Conservation (phyloP, 2,329 filamentous ascomycete species). For the Microthyrium microscopicum region DNA sequence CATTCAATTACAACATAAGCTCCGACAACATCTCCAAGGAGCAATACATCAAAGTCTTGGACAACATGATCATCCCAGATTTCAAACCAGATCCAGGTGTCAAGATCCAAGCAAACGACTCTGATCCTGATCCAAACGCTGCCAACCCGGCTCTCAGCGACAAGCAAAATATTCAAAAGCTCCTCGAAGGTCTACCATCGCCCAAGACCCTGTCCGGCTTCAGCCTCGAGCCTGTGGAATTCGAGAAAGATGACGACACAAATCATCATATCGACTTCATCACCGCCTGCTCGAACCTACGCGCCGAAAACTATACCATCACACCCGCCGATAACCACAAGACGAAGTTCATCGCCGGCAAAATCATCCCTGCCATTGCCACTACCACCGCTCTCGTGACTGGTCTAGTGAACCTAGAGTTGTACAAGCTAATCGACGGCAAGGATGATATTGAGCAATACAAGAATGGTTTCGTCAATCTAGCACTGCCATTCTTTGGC, state of each 20-base stretch:
- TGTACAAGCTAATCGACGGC: conserved; percentile 93
- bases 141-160: conserved; percentile 46
- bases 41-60: conserved; percentile 63
- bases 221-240: conserved; percentile 82
- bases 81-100: conserved; percentile 80
- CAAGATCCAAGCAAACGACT: conserved; percentile 94
- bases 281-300: conserved; percentile 87
- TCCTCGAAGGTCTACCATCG: conserved; percentile 56
- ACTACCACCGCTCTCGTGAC: conserved; percentile 94
- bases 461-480: conserved; percentile 97
- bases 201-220: conserved; percentile 72
- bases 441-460: conserved; percentile 96
- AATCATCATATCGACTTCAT: conserved; percentile 99
- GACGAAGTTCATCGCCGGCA: conserved; percentile 98
- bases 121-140: conserved; percentile 82
- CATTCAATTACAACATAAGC: conserved; percentile 96
- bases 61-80: conserved; percentile 89
- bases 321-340: conserved; percentile 82
- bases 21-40: conserved; percentile 54
- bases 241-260: conserved; percentile 96
- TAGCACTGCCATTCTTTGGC: conserved; percentile 91
- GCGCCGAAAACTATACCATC: conserved; percentile 97
- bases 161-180: conserved; percentile 54
- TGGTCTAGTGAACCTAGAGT: conserved; percentile 76
- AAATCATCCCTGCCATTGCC: conserved; percentile 97